A percentile compares a stretch with the other conserved stretches of the same genome.
These are phyloP conservation scores for Phalaenopsis equestris DNA, from an alignment of 106 monocot species.

Conservation along the genomic window DNA sequence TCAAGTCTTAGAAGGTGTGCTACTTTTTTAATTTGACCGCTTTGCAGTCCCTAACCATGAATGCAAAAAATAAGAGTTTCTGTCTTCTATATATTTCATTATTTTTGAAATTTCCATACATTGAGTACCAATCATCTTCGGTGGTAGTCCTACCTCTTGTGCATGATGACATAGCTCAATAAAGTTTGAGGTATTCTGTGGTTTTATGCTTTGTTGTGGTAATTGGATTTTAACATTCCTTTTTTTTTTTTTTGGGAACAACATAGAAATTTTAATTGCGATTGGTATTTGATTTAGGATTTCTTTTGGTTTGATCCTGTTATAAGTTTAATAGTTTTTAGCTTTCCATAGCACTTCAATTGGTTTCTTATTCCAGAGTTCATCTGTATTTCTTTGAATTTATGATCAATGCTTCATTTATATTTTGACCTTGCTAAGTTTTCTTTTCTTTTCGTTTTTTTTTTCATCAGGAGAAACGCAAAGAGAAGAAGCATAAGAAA, in stretches of 20 bases:
- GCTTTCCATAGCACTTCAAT: neutral
- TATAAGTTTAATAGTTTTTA: neutral
- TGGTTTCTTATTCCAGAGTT: neutral
- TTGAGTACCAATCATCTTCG: too few relatives aligned
- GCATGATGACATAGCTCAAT: neutral
- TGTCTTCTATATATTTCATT: too few relatives aligned
- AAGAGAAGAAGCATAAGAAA: slow-evolving; percentile 50
- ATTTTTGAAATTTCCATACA: too few relatives aligned
- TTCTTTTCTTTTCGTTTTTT: neutral
- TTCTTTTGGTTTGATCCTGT: neutral
- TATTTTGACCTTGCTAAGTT: neutral
- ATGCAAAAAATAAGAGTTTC: too few relatives aligned
- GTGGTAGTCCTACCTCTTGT: neutral
- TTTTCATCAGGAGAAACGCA: slow-evolving; percentile 46
- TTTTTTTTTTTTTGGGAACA: neutral
- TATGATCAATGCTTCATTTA: slow-evolving; percentile 1
- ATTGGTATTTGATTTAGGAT: neutral
- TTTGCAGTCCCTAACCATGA: too few relatives aligned
- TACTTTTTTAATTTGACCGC: neutral
- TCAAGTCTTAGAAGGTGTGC: too few relatives aligned
- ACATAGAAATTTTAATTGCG: neutral
- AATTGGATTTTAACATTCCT: neutral
- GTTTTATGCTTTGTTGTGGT: neutral
- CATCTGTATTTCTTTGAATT: neutral
- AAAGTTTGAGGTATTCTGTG: neutral